These are phyloP conservation scores for Talaromyces sp. DNA, from an alignment of 2,329 filamentous ascomycete genomes.

Conservation along the genomic window DNA sequence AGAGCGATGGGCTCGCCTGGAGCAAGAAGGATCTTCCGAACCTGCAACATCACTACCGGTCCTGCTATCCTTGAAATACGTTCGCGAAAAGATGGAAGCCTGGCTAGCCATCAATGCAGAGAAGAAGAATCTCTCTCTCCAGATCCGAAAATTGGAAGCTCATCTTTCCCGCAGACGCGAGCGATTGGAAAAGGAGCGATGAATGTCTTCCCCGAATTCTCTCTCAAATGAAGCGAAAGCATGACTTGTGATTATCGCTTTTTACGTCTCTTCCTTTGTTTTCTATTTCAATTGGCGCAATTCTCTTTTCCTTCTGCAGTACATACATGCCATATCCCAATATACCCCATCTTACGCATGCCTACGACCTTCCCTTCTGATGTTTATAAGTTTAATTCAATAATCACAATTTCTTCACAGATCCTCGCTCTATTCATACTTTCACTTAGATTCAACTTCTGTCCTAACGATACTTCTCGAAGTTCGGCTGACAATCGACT, in stretches of 20 bases:
- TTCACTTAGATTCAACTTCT: too few relatives aligned
- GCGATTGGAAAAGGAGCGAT: conserved; percentile 28
- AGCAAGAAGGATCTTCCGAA: conserved; percentile 40
- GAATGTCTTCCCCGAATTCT: neutral
- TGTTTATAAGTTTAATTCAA: neutral
- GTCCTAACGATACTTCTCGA: too few relatives aligned
- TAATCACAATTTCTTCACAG: neutral
- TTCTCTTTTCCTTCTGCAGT: neutral
- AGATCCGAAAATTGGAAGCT: conserved; percentile 62
- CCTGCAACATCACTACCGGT: conserved; percentile 63
- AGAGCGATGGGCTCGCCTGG: conserved; percentile 58
- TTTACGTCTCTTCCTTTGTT: neutral
- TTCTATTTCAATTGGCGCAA: too few relatives aligned
- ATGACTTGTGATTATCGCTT: neutral
- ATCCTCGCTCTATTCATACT: too few relatives aligned
- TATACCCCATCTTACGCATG: conserved; percentile 15
- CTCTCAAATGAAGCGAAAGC: neutral
- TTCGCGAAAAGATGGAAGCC: conserved; percentile 75
- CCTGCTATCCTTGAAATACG: conserved; percentile 61
- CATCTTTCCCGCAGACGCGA: conserved; percentile 57
- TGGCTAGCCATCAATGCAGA: conserved; percentile 82
- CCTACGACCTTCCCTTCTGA: conserved; percentile 5
- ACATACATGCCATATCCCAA: neutral
- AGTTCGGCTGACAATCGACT: too few relatives aligned
- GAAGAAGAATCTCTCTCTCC: conserved; percentile 61